These are phyloP conservation scores for Monoraphidium neglectum DNA, from an alignment of 139 green algal species.

Conservation along the genomic window DNA sequence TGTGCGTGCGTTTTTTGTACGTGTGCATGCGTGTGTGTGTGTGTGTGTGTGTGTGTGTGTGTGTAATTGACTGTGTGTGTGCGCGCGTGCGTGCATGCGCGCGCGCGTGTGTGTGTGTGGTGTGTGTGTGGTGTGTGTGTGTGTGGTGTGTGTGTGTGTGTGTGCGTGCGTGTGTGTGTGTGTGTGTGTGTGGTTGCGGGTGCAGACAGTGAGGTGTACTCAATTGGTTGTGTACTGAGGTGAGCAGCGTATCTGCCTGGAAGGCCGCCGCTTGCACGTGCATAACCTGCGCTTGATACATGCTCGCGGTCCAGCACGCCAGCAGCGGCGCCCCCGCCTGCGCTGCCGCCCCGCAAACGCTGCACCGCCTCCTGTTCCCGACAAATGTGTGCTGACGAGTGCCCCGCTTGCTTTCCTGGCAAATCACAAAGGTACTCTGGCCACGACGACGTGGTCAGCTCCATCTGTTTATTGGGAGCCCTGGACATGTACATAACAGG, in stretches of 20 bases:
- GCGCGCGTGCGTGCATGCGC: not conserved
- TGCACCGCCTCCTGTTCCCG: not conserved
- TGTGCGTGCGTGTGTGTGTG: no score
- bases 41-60: not conserved
- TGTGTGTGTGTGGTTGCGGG: no score
- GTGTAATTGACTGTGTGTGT: not conserved
- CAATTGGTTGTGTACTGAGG: no score
- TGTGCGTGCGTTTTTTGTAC: not conserved
- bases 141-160: no score
- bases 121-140: no score
- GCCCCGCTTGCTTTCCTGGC: constrained; percentile 1
- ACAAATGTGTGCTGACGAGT: not conserved
- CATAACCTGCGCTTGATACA: no score
- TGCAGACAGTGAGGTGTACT: no score
- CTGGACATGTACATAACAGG: constrained; percentile 54
- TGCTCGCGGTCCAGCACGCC: no score
- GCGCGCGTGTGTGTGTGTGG: not conserved
- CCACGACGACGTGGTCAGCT: constrained; percentile 61
- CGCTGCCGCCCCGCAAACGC: not conserved
- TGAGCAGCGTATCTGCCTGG: no score
- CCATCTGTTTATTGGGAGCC: constrained; percentile 55
- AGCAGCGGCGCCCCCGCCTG: not conserved
- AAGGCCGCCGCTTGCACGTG: no score
- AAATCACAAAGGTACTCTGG: constrained; percentile 44
- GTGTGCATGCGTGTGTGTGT: not conserved